Percentiles rank a stretch among this genome's conserved stretches.
These are phyloP conservation scores for Gelatoporia subvermispora DNA, from an alignment of 768 basidiomycete genomes.

Conservation along the genomic window DNA sequence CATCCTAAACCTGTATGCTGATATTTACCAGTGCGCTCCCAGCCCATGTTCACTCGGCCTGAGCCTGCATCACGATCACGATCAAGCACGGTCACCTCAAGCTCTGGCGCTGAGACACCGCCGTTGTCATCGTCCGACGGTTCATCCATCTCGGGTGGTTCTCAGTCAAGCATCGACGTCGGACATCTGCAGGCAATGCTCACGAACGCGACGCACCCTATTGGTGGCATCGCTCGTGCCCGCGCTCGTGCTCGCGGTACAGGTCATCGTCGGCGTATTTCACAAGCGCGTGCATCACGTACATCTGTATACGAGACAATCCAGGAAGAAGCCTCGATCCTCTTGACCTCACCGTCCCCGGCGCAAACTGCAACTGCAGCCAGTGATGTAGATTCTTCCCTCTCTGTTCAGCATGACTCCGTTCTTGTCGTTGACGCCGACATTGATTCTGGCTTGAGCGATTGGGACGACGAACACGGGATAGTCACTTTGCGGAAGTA, in stretches of 20 bases:
- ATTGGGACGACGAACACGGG: constrained; percentile 69
- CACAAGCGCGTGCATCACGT: constrained; percentile 56
- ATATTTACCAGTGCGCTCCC: constrained; percentile 27
- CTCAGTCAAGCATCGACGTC: constrained; percentile 75
- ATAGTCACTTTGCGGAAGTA: constrained; percentile 61
- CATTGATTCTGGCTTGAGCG: constrained; percentile 31
- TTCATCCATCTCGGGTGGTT: constrained; percentile 64
- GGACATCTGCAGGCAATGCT: constrained; percentile 54
- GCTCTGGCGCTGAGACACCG: constrained; percentile 66
- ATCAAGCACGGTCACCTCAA: constrained; percentile 64
- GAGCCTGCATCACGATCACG: constrained; percentile 45
- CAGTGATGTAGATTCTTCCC: neutral
- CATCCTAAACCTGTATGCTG: constrained; percentile 10
- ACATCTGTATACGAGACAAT: constrained; percentile 78
- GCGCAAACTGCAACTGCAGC: constrained; percentile 9
- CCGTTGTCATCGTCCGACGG: constrained; percentile 67
- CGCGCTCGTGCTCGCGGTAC: constrained; percentile 54
- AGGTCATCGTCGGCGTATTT: constrained; percentile 68
- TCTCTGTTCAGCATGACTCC: constrained; percentile 18
- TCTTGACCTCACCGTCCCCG: constrained; percentile 23
- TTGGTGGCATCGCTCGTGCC: constrained; percentile 32
- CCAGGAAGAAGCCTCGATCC: constrained; percentile 56
- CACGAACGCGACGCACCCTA: constrained; percentile 48
- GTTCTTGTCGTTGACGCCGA: constrained; percentile 55
- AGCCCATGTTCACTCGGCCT: constrained; percentile 62